Base-by-base conservation (phyloP, 1,284 basidiomycete species). In the Blastosporella zonata region DNA sequence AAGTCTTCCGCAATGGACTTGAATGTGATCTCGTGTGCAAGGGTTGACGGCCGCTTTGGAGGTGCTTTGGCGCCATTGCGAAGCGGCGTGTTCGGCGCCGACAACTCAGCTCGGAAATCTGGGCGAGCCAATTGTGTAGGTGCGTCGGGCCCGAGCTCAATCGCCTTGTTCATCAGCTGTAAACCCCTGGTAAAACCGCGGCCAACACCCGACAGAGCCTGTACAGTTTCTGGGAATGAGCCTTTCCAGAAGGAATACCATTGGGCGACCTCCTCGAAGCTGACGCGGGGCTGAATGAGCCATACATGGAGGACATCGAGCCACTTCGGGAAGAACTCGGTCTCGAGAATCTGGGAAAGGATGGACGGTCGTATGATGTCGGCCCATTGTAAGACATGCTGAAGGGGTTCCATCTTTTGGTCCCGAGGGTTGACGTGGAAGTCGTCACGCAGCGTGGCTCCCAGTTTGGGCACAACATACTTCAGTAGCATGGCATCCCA, bases 321-420 rank as follows among this genome's bases (percentile, higher is more conserved):
- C 94, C 94, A 99, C 63, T 95, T 94, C 1, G 92, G 90, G 78
- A 98, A 97, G 72, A 99, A 96, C 60, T 93, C 93, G 6, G 79
- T 77, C 64, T 95, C 90, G 54, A 97, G 70, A 6, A 98, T 68
- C 59, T 93, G 88, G 1, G 83, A 77, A 55, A 95, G 76, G 52
- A 93, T 81, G 1, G 87, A 86, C 0, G 81, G 68, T 3, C 91
- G 84, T 25, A 99, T 71, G 36, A 93, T 73, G 20, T 68, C 61
- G 13, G 67, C 72, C 97, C 97, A 99, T 0, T 74, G 72, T 36
- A 98, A 71, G 9, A 93, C 85, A 41, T 74, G 74, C n/a, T 85
- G 72, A 27, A 99, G 73, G 0, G 90, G 87, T n/a, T 73, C 74
- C 82, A 96, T 85, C 60, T 91, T 81, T 67, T 99, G 95, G 22